These are phyloP conservation scores for Kurtzmaniella quercitrusa DNA, from an alignment of 1,139 yeast genomes.

Conservation along the genomic window DNA sequence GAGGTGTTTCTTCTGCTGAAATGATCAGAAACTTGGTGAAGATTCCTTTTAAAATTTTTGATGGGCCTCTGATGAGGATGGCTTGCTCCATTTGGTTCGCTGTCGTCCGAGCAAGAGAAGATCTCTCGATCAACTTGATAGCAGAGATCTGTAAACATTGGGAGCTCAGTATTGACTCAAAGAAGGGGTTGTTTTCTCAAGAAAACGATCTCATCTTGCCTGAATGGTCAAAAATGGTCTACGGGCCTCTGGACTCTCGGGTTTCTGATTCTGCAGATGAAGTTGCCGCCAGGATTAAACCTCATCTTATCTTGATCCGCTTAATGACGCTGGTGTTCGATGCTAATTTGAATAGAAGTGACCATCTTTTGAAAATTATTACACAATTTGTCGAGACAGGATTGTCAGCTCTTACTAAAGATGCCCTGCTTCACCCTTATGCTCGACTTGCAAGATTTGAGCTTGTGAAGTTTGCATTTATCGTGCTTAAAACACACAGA, in stretches of 20 bases:
- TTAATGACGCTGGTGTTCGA: constrained; percentile 80
- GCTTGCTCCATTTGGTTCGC: constrained; percentile 81
- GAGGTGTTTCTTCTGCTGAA: constrained; percentile 33
- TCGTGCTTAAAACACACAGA: constrained; percentile 55
- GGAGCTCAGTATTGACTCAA: constrained; percentile 60
- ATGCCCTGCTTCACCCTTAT: constrained; percentile 79
- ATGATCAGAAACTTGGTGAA: constrained; percentile 57
- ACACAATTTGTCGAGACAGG: constrained; percentile 61
- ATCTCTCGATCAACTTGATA: constrained; percentile 56
- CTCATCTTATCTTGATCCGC: constrained; percentile 67
- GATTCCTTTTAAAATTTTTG: constrained; percentile 68
- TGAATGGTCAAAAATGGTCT: constrained; percentile 77
- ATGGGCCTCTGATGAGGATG: constrained; percentile 55
- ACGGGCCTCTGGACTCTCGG: constrained; percentile 75
- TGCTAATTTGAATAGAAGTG: constrained; percentile 72
- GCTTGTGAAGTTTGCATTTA: constrained; percentile 63
- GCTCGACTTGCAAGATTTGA: constrained; percentile 76
- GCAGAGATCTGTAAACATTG: constrained; percentile 67
- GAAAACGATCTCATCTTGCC: constrained; percentile 57
- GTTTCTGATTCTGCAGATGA: constrained; percentile 52
- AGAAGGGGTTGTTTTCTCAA: constrained; percentile 65
- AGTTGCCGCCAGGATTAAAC: constrained; percentile 52
- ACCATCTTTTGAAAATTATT: constrained; percentile 65
- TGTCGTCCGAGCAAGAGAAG: constrained; percentile 62
- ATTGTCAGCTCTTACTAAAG: constrained; percentile 40